These are phyloP conservation scores for Orobanche coerulescens DNA, from an alignment of 257 asterid genomes.

Conservation along the genomic window DNA sequence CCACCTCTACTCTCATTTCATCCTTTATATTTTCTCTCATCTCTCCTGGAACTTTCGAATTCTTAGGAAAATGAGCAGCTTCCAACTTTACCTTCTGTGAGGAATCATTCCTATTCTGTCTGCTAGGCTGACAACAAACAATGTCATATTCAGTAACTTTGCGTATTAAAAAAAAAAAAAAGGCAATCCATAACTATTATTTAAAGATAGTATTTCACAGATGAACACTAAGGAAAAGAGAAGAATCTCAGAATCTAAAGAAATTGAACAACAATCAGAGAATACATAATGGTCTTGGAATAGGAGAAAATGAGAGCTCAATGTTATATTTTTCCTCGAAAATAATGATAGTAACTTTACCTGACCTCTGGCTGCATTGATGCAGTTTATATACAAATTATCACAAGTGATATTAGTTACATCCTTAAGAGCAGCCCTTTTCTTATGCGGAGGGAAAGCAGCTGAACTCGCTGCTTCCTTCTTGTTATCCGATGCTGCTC, in stretches of 20 bases:
- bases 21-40: conserved; percentile 24
- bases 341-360: conserved; percentile 25
- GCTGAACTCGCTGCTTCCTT: conserved; percentile 26
- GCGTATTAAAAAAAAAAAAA: not conserved
- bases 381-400: conserved; percentile 40
- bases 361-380: conserved; percentile 41
- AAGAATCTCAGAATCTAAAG: not conserved
- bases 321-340: not conserved
- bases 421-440: conserved; percentile 75
- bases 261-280: not conserved
- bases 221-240: not conserved
- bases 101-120: conserved; percentile 34
- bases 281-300: not conserved
- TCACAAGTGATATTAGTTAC: conserved; percentile 60
- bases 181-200: not conserved
- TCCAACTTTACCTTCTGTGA: conserved; percentile 37
- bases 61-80: conserved; percentile 32
- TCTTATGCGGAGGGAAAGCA: conserved; percentile 47
- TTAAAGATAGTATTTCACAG: not conserved
- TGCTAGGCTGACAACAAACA: conserved; percentile 27
- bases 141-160: conserved; percentile 6
- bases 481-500: conserved; percentile 50
- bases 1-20: conserved; percentile 22
- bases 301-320: not conserved
- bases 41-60: conserved; percentile 28